Evolutionary conservation across 495 filamentous ascomycete species (phyloP).

Genomic region (Elasticomyces elasticus): DNA sequence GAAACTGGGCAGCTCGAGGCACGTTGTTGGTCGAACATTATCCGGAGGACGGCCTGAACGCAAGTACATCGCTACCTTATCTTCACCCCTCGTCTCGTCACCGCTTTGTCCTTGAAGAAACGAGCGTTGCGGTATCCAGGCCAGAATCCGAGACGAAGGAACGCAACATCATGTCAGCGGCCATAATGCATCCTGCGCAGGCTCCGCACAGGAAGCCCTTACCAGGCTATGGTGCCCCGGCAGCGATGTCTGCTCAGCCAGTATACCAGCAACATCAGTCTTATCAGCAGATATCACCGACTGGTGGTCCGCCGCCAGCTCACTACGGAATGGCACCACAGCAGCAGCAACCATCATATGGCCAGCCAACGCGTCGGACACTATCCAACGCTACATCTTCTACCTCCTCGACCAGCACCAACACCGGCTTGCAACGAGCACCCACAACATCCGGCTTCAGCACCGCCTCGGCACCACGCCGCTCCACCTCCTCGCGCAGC

Average conservation of each 20-base stretch:
- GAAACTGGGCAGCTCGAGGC: background rate
- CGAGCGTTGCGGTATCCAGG: background rate
- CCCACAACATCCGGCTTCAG: constrained; percentile 35
- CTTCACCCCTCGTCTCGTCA: background rate
- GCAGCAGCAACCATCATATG: constrained; percentile 3
- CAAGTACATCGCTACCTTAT: background rate
- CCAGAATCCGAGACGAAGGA: background rate
- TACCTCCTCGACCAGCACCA: constrained; percentile 31
- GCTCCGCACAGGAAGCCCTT: constrained; percentile 16
- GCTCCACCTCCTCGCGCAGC: constrained; percentile 63
- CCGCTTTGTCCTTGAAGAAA: background rate
- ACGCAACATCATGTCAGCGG: constrained; percentile 6
- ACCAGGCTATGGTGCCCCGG: constrained; percentile 2
- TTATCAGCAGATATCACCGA: background rate
- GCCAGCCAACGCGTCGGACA: constrained; percentile 27
- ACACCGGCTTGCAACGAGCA: constrained; percentile 21
- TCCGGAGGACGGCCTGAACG: background rate
- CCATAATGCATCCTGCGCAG: constrained; percentile 13
- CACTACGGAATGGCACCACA: constrained; percentile 10
- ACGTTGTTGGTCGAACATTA: background rate
- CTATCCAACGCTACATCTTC: constrained; percentile 37
- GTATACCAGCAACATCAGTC: background rate
- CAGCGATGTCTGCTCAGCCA: constrained; percentile 2
- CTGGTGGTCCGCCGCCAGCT: background rate
- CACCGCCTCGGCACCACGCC: constrained; percentile 49